These are phyloP conservation scores for Scedosporium minutisporum DNA, from an alignment of 2,329 filamentous ascomycete genomes.

Conservation along the genomic window DNA sequence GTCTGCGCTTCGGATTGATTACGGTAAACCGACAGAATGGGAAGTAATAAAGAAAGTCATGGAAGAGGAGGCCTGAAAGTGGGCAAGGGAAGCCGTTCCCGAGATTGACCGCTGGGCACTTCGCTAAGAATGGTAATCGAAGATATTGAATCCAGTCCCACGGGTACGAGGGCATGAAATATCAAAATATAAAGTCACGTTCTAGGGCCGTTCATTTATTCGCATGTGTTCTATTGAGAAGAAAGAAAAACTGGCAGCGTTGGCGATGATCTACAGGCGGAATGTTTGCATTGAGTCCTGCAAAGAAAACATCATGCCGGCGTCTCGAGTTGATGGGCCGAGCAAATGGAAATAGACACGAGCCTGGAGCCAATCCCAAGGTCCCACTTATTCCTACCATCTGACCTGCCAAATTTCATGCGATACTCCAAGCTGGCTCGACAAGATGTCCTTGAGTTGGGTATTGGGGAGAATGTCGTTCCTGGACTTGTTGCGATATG, in stretches of 20 bases:
- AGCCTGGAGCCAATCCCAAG: neutral
- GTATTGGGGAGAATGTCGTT: neutral
- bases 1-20: neutral
- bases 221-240: neutral
- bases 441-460: neutral
- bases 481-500: neutral
- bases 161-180: neutral
- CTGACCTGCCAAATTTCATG: neutral
- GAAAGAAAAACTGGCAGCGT: slow-evolving; percentile 1
- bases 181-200: neutral
- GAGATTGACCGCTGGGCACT: neutral
- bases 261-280: slow-evolving; percentile 1
- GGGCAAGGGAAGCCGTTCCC: neutral
- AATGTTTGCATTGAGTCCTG: slow-evolving; percentile 2
- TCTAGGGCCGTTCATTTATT: neutral
- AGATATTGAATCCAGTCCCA: neutral
- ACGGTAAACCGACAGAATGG: neutral
- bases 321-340: neutral
- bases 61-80: neutral
- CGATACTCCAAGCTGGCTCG: neutral
- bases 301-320: slow-evolving; percentile 3
- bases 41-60: neutral
- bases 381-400: neutral
- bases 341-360: neutral
- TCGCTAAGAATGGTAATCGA: neutral